Base-by-base conservation (phyloP, 371 early-diverging fungal species). In the Batrachochytrium dendrobatidis region DNA sequence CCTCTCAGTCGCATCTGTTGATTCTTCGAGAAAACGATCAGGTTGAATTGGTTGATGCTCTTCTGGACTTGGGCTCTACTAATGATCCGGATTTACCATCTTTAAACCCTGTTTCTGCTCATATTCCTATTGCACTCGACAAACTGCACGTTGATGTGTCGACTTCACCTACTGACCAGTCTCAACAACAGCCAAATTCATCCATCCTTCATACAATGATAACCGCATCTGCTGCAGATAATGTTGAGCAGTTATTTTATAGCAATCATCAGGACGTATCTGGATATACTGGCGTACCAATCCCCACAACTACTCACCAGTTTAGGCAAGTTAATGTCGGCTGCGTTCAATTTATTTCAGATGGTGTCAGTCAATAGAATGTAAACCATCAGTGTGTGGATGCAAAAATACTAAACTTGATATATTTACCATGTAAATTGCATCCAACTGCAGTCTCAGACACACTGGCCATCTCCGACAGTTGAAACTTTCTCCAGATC, bases 391-490 rank as follows among this genome's bases (percentile, higher is more conserved):
- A 29, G n/a, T n/a, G n/a, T n/a, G n/a, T n/a, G n/a, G n/a, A n/a
- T n/a, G n/a, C n/a, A n/a, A n/a, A n/a, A n/a, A n/a, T n/a, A n/a
- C n/a, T n/a, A n/a, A n/a, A n/a, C n/a, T n/a, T n/a, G n/a, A n/a
- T n/a, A n/a, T n/a, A n/a, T n/a, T n/a, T n/a, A n/a, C n/a, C n/a
- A n/a, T n/a, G n/a, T n/a, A n/a, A n/a, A n/a, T n/a, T n/a, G n/a
- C n/a, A n/a, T n/a, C n/a, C n/a, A n/a, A n/a, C n/a, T n/a, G n/a
- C n/a, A n/a, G n/a, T n/a, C n/a, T 51, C 30, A 2, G 48, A 12
- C 55, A 56, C 35, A 61, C 43, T 22, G 74, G 74, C 33, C 55
- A 63, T 44, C 34, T 70, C 25, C 70, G 74, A 17, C 55, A 58
- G n/a, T 55, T 56, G 5, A 61, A 68, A 39, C 39, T 64, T 0